phyloP scores from a whole-genome alignment of 2,329 filamentous ascomycete species.

The Lasiodiplodia gonubiensis region DNA sequence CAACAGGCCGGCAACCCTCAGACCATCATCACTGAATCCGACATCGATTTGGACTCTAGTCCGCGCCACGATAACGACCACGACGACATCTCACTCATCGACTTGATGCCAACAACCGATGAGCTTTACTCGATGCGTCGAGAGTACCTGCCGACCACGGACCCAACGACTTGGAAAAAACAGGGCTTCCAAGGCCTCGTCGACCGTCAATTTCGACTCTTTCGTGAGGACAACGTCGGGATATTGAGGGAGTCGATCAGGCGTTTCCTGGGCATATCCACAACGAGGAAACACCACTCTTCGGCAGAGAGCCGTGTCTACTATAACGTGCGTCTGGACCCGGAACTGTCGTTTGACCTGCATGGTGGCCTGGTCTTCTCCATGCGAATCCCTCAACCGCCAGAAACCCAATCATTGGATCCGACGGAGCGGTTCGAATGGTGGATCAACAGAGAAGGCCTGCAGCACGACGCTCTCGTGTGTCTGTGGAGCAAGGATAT shows the following conservation, averaged over 20 bases:
- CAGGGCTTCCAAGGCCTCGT: constrained; percentile 49
- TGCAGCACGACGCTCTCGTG: neutral
- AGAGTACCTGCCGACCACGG: constrained; percentile 37
- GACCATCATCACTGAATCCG: neutral
- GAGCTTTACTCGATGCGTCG: constrained; percentile 42
- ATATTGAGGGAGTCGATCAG: neutral
- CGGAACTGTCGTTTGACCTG: neutral
- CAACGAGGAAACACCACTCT: neutral
- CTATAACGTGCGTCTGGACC: neutral
- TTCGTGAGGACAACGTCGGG: constrained; percentile 56
- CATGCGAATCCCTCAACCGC: neutral
- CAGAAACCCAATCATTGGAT: neutral
- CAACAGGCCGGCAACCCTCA: neutral
- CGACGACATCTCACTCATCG: constrained; percentile 38
- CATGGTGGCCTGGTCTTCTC: constrained; percentile 1
- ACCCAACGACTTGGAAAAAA: neutral
- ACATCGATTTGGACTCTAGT: neutral
- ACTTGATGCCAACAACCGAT: constrained; percentile 40
- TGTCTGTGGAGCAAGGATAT: neutral
- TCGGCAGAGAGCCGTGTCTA: neutral
- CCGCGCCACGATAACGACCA: constrained; percentile 42
- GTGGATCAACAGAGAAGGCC: neutral
- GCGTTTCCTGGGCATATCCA: neutral
- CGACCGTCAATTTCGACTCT: constrained; percentile 61
- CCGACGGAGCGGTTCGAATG: neutral